Evolutionary conservation across 2,329 filamentous ascomycete genomes (phyloP).

Genomic region (Trichoderma simmonsii): DNA sequence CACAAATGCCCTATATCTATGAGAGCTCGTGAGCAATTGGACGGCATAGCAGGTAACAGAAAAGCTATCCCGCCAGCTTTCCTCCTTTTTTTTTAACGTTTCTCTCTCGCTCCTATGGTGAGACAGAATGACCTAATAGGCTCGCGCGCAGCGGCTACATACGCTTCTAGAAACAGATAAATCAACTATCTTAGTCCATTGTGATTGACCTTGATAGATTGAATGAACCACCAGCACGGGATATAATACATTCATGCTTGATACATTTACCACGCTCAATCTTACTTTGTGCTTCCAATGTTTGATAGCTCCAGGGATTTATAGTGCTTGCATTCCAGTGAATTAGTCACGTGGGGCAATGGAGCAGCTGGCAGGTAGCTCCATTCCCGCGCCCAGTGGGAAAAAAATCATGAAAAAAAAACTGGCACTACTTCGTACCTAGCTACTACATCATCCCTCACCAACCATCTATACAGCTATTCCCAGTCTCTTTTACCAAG

Average conservation of each 20-base stretch:
- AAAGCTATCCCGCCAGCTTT: not conserved
- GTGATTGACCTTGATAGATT: not conserved
- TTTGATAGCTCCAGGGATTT: not conserved
- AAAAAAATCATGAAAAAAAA: not conserved
- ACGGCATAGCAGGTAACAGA: not conserved
- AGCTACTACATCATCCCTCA: constrained; percentile 20
- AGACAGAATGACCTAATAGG: not conserved
- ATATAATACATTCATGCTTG: not conserved
- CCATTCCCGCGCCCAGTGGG: not conserved
- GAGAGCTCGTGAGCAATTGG: not conserved
- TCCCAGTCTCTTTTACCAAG: not conserved
- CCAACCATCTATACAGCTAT: constrained; percentile 28
- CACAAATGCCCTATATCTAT: not conserved
- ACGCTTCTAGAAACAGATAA: not conserved
- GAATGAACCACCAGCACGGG: not conserved
- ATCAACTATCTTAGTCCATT: not conserved
- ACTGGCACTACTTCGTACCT: not conserved
- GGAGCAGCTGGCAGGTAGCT: not conserved
- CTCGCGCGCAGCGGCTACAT: not conserved
- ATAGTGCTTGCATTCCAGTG: constrained; percentile 12
- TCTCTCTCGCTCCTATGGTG: not conserved
- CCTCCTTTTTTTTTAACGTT: not conserved
- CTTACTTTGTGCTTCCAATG: not conserved
- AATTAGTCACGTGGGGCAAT: constrained; percentile 6
- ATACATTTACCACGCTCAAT: not conserved